phyloP scores from a whole-genome alignment of 257 asterid species.

The Ilex aquifolium region DNA sequence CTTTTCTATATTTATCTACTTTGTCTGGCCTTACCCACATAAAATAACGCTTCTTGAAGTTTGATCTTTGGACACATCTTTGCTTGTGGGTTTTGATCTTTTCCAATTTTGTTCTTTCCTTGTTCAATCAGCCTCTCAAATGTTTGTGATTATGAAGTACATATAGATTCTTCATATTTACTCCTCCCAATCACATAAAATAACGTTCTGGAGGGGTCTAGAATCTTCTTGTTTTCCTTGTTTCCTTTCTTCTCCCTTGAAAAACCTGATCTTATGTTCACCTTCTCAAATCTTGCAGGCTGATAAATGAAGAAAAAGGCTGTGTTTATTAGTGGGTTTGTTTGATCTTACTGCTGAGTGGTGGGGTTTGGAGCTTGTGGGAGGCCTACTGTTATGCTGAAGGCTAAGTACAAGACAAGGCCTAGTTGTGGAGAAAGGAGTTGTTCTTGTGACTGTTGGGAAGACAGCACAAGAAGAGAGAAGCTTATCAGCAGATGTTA shows the following conservation, averaged over 20 bases:
- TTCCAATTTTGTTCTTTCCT: slow-evolving; percentile 28
- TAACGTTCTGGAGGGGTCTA: slow-evolving; percentile 46
- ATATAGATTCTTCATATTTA: slow-evolving; percentile 21
- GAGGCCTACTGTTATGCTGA: slow-evolving; percentile 65
- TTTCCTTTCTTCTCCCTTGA: slow-evolving; percentile 9
- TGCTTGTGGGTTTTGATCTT: slow-evolving; percentile 20
- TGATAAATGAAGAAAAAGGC: slow-evolving; percentile 24
- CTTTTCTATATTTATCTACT: slow-evolving; percentile 25
- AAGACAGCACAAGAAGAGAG: slow-evolving; percentile 67
- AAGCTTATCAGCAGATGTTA: slow-evolving; percentile 80
- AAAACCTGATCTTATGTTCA: slow-evolving; percentile 25
- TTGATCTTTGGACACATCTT: slow-evolving; percentile 26
- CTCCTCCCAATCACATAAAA: slow-evolving; percentile 49
- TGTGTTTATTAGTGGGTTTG: slow-evolving; percentile 35
- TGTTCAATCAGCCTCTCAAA: slow-evolving; percentile 21
- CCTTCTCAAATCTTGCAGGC: slow-evolving; percentile 16
- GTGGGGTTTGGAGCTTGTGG: slow-evolving; percentile 26
- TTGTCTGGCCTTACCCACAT: slow-evolving; percentile 53
- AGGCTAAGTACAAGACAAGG: slow-evolving; percentile 38
- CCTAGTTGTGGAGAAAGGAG: slow-evolving; percentile 16
- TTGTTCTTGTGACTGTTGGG: slow-evolving; percentile 80
- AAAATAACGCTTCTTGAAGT: slow-evolving; percentile 61
- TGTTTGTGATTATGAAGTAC: slow-evolving; percentile 9
- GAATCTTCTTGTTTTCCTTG: slow-evolving; percentile 19
- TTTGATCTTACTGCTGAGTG: slow-evolving; percentile 23